phyloP scores from a whole-genome alignment of 2,329 filamentous ascomycete species.

The Cercospora citrullina region DNA sequence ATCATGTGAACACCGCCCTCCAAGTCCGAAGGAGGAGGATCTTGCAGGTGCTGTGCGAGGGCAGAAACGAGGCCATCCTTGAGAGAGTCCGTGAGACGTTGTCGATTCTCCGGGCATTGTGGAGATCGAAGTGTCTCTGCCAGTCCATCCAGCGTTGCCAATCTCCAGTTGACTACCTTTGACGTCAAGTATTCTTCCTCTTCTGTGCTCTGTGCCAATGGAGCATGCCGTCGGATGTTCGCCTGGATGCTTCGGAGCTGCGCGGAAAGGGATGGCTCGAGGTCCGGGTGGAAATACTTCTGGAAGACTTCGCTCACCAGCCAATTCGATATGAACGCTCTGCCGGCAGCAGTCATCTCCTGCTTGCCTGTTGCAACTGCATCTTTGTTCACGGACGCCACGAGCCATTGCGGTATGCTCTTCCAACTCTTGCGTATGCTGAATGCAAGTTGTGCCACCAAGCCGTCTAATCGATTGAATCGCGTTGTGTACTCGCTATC shows the following conservation, averaged over 20 bases:
- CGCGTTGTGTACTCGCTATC: slow-evolving; percentile 90
- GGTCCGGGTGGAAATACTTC: slow-evolving; percentile 84
- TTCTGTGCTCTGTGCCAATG: slow-evolving; percentile 73
- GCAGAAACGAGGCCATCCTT: slow-evolving; percentile 69
- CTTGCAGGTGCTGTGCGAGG: slow-evolving; percentile 71
- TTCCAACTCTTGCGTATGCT: slow-evolving; percentile 96
- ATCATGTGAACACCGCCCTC: slow-evolving; percentile 90
- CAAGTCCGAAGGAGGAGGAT: slow-evolving; percentile 77
- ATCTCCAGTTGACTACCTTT: slow-evolving; percentile 88
- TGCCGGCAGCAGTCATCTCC: slow-evolving; percentile 95
- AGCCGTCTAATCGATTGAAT: slow-evolving; percentile 87
- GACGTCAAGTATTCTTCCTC: slow-evolving; percentile 84
- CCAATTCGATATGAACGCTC: slow-evolving; percentile 86
- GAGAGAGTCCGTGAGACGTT: slow-evolving; percentile 57
- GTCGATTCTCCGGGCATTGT: slow-evolving; percentile 65
- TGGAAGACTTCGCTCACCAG: slow-evolving; percentile 89
- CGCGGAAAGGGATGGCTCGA: slow-evolving; percentile 73
- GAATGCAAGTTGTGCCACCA: slow-evolving; percentile 92
- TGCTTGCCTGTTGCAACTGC: slow-evolving; percentile 85
- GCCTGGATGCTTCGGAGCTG: slow-evolving; percentile 84
- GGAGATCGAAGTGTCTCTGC: slow-evolving; percentile 66
- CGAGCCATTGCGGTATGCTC: slow-evolving; percentile 75
- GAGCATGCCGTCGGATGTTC: slow-evolving; percentile 77
- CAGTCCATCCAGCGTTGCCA: slow-evolving; percentile 91
- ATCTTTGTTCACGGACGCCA: slow-evolving; percentile 76